phyloP scores from a whole-genome alignment of 768 basidiomycete genomes.

The Naganishia vishniacii region DNA sequence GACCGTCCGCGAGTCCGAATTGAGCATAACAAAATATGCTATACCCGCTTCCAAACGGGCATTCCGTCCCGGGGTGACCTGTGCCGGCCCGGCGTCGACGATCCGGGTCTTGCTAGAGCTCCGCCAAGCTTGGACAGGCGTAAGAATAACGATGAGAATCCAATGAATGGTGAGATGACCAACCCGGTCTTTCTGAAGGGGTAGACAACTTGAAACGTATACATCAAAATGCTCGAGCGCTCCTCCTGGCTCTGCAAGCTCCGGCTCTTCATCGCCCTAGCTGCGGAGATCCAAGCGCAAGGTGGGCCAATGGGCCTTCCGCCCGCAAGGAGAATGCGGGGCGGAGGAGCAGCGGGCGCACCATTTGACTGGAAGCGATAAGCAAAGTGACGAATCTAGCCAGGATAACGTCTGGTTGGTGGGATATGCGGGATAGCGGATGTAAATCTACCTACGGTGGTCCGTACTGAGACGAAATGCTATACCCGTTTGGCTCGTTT shows the following conservation, averaged over 20 bases:
- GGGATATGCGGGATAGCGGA: constrained; percentile 7
- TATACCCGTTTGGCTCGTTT: background rate
- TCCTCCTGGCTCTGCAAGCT: background rate
- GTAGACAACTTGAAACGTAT: no score
- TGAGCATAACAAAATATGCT: no score
- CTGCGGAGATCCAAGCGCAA: background rate
- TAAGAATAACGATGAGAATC: no score
- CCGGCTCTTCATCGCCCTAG: background rate
- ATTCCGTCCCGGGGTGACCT: no score
- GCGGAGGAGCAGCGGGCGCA: background rate
- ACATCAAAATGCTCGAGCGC: background rate
- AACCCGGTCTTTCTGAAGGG: no score
- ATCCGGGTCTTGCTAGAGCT: no score
- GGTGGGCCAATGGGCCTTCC: constrained; percentile 13
- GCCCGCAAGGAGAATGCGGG: constrained; percentile 8
- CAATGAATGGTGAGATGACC: no score
- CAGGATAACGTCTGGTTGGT: background rate
- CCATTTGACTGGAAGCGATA: background rate
- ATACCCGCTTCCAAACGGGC: no score
- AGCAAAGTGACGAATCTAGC: constrained; percentile 18
- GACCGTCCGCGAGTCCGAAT: no score
- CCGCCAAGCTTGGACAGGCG: no score
- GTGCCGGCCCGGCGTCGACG: no score
- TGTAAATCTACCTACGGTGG: background rate
- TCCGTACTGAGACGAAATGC: background rate